Base-by-base conservation (phyloP, 2,329 filamentous ascomycete genomes). In the Westerdykella sp. region DNA sequence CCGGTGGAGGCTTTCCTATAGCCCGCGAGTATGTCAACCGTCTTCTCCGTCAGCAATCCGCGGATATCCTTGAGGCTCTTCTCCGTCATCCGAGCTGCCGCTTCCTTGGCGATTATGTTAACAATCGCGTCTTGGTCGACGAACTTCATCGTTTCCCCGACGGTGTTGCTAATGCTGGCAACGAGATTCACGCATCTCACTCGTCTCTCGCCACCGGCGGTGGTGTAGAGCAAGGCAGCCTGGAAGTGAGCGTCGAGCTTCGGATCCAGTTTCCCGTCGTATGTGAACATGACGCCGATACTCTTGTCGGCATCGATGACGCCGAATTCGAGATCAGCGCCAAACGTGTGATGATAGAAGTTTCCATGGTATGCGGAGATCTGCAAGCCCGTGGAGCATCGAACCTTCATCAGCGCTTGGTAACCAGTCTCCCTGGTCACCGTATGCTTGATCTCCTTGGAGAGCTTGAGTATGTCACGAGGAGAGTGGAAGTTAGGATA, bases 161-260 rank as follows among this genome's bases (percentile, higher is more conserved):
- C 83, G 43, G 81, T 83, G 53, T 96, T 88, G 51, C 84, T 94
- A 32, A 97, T 88, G 45, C 87, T 91, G 2, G 93, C 91, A 44
- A 98, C 91, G 21, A 94, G 77, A 63, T 98, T 98, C 62, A 83
- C 87, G 69, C 93, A 98, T 46, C 93, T 78, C 39, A 98, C 93
- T 42, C 93, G 79, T 39, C 93, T 83, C 68, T 98, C 83, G 4
- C 93, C 93, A 40, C 79, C 83, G 4, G 89, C 86, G 4, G 91
- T 94, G 1, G 93, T 98, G 70, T 98, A 98, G 2, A 98, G 78
- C 2, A 98, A 73, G 2, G 93, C 93, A 16, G 87, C 88, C 66
- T 98, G 93, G 77, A 98, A 98, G 69, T 98, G 93, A 6, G 91
- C 91, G 67, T 98, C 93, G 16, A 97, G 77, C 69, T 96, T 96